phyloP scores from a whole-genome alignment of 306 rosid genomes.

The Acacia confusa region DNA sequence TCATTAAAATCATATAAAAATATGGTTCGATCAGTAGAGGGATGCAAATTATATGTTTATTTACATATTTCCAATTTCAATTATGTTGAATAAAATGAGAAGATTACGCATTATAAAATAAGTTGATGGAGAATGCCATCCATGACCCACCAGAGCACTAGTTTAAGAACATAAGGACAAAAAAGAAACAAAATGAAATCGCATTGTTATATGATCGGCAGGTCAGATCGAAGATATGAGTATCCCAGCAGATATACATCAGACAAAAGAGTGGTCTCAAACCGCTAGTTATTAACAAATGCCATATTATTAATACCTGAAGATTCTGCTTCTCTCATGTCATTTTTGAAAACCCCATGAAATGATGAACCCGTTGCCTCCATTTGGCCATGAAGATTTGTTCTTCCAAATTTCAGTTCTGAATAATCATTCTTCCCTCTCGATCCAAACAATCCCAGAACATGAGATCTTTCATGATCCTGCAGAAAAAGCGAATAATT shows the following conservation, averaged over 20 bases:
- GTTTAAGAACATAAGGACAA: background rate
- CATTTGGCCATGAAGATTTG: slow-evolving; percentile 33
- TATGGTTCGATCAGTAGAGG: too few relatives aligned
- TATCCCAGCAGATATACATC: slow-evolving; percentile 12
- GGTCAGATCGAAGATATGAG: slow-evolving; percentile 39
- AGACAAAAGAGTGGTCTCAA: slow-evolving; percentile 14
- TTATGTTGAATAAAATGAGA: background rate
- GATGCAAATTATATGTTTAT: too few relatives aligned
- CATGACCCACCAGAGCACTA: slow-evolving; percentile 32
- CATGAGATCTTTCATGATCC: slow-evolving; percentile 36
- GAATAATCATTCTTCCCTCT: slow-evolving; percentile 29
- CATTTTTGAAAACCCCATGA: slow-evolving; percentile 26
- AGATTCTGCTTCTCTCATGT: slow-evolving; percentile 23
- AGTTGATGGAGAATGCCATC: background rate
- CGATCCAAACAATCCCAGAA: slow-evolving; percentile 36
- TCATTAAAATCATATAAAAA: too few relatives aligned
- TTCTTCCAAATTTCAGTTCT: slow-evolving; percentile 36
- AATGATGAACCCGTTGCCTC: slow-evolving; percentile 42
- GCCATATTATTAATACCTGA: background rate
- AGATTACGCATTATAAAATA: background rate
- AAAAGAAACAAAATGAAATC: slow-evolving; percentile 12
- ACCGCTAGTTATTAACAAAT: slow-evolving; percentile 48
- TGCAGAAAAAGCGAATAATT: background rate
- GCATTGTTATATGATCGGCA: slow-evolving; percentile 11
- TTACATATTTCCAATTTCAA: background rate